phyloP scores from a whole-genome alignment of 2,329 filamentous ascomycete species.

The Chalaropsis ovoidea region DNA sequence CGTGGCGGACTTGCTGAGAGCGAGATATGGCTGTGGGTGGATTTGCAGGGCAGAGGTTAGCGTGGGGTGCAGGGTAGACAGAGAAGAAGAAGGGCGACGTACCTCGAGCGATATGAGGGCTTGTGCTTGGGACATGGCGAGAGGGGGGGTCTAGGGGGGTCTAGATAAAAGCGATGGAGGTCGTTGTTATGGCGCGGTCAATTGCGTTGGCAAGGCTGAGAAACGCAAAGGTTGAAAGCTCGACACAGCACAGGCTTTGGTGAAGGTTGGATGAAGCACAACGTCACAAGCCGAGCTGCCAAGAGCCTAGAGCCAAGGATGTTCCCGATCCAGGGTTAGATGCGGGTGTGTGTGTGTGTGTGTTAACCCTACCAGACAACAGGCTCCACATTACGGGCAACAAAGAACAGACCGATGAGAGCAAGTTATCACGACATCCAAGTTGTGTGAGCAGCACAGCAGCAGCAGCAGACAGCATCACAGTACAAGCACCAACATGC shows the following conservation, averaged over 20 bases:
- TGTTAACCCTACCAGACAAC: neutral
- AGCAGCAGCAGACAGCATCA: neutral
- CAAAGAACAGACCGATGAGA: too few relatives aligned
- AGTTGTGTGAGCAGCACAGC: too few relatives aligned
- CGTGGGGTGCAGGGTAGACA: neutral
- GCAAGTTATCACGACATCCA: too few relatives aligned
- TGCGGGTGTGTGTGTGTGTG: too few relatives aligned
- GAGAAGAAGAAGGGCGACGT: constrained; percentile 19
- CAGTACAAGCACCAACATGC: neutral
- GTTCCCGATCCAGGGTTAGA: neutral
- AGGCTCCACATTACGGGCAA: too few relatives aligned
- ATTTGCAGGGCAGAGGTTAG: neutral
- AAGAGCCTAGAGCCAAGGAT: neutral
- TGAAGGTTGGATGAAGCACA: neutral
- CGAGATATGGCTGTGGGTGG: constrained; percentile 68
- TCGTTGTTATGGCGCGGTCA: neutral
- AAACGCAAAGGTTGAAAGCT: neutral
- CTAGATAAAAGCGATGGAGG: neutral
- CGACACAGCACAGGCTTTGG: neutral
- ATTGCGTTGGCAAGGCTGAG: neutral
- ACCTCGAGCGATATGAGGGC: constrained; percentile 56
- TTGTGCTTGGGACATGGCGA: constrained; percentile 61
- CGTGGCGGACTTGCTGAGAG: constrained; percentile 74
- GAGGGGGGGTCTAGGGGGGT: neutral
- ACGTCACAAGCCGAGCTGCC: constrained; percentile 2